Evolutionary conservation across 1,139 yeast genomes (phyloP).

Genomic region (Geotrichum candidum): DNA sequence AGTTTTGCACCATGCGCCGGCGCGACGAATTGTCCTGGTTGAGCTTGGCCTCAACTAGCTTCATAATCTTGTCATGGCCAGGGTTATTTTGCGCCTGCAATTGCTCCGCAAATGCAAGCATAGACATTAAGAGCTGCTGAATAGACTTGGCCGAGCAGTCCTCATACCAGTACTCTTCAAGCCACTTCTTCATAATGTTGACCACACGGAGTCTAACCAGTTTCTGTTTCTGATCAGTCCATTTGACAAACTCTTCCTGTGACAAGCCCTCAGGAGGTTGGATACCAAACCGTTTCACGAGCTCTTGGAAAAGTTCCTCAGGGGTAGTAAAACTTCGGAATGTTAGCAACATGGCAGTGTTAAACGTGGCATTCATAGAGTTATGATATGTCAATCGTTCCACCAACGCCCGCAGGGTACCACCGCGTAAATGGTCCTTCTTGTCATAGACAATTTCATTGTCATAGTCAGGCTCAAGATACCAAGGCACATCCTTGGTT

Average conservation of each 20-base stretch:
- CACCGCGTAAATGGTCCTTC: slow-evolving; percentile 76
- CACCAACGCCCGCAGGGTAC: slow-evolving; percentile 72
- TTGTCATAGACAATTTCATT: slow-evolving; percentile 65
- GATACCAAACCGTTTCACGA: slow-evolving; percentile 61
- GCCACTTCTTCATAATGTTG: slow-evolving; percentile 62
- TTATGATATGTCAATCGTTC: slow-evolving; percentile 82
- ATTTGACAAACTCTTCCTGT: slow-evolving; percentile 71
- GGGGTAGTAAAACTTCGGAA: slow-evolving; percentile 74
- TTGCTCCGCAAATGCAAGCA: slow-evolving; percentile 53
- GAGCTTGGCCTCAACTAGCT: slow-evolving; percentile 27
- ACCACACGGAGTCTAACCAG: slow-evolving; percentile 64
- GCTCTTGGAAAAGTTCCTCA: slow-evolving; percentile 52
- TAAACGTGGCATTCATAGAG: slow-evolving; percentile 59
- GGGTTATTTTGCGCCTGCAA: slow-evolving; percentile 44
- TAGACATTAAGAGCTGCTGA: slow-evolving; percentile 39
- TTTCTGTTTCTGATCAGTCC: slow-evolving; percentile 69
- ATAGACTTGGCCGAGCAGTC: slow-evolving; percentile 14
- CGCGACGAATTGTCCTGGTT: slow-evolving; percentile 22
- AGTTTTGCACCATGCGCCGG: slow-evolving; percentile 22
- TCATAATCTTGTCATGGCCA: slow-evolving; percentile 27
- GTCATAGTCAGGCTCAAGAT: slow-evolving; percentile 70
- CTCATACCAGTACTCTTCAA: slow-evolving; percentile 74
- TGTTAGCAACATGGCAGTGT: slow-evolving; percentile 64
- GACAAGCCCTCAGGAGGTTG: slow-evolving; percentile 87
- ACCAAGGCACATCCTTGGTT: slow-evolving; percentile 58